Evolutionary conservation across 352 stramenopile genomes (phyloP).

Genomic region (Phytophthora nicotianae): DNA sequence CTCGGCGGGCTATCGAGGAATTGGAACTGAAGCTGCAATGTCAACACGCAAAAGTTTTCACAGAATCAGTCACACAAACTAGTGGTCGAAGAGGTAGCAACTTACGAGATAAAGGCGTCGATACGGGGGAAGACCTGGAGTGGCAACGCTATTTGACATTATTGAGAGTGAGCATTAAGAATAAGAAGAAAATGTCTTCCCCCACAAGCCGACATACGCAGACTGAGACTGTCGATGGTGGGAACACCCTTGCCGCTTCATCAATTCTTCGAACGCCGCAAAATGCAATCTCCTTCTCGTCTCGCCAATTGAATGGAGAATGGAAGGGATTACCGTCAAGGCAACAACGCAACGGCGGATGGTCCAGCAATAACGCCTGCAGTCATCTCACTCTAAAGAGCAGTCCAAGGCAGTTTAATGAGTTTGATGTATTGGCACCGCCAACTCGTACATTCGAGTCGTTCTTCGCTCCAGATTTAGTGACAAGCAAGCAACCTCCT

Average conservation of each 20-base stretch:
- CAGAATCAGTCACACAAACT: conserved; percentile 28
- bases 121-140: conserved; percentile 27
- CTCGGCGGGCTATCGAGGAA: conserved; percentile 12
- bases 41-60: conserved; percentile 8
- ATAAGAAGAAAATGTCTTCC: conserved; percentile 34
- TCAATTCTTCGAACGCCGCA: conserved; percentile 14
- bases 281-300: conserved; percentile 5
- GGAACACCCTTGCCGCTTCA: conserved; percentile 11
- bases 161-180: conserved; percentile 39
- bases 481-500: conserved; percentile 9
- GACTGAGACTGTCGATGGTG: conserved; percentile 14
- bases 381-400: conserved; percentile 27
- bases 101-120: conserved; percentile 19
- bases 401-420: conserved; percentile 19
- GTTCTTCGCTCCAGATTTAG: conserved; percentile 45
- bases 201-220: conserved; percentile 24
- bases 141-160: conserved; percentile 48
- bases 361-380: conserved; percentile 12
- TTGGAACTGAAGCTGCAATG: conserved; percentile 20
- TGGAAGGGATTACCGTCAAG: conserved; percentile 22
- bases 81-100: not conserved
- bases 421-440: conserved; percentile 17
- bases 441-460: conserved; percentile 47
- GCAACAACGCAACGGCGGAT: conserved; percentile 9
- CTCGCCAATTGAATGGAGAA: conserved; percentile 12